Base-by-base conservation (phyloP, 179 eudicot genomes). In the Camellia oleifera region DNA sequence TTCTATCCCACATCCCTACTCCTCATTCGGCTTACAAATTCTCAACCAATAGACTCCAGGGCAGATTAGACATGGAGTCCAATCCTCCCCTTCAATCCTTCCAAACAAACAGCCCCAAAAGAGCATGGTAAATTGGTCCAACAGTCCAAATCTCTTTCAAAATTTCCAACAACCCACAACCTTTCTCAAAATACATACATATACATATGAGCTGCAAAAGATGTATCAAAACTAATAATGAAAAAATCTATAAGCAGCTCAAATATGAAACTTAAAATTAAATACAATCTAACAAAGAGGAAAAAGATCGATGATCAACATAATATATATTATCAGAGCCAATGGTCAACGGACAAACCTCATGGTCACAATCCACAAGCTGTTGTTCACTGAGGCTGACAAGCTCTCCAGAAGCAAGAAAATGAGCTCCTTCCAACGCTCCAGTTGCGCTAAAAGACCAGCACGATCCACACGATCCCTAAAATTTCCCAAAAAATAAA, bases 391-490 rank as follows among this genome's bases (percentile, higher is more conserved):
- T 94, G 69, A 94, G 88, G 89, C 98, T 93, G 65, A 84, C 91
- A 20, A 94, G 95, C 81, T 94, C 82, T 13, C 97, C 97, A 2
- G 95, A 93, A 10, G 94, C 84, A 60, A 94, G 91, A 82, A 50
- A 94, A 75, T 94, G 86, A 79, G 98, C 97, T 79, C 98, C 98
- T 89, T 94, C 98, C 84, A 94, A 79, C 0, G 98, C 94, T 54
- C 97, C 98, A 11, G 92, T 90, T 1, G 98, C 80, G 76, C 97
- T 93, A 74, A 94, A 94, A 26, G 96, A 85, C 98, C 98, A 94
- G 85, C 98, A 94, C 1, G 98, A 94, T 58, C 98, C 98, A 85
- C 98, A 94, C 23, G 93, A 85, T 11, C 98, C 98, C 98, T 92
- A 82, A 40, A 65, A 9, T 61, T 56, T 71, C 52, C 65, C 74